Conservation (phyloP, 169 alveolate genomes). For the Besnoitia besnoiti region DNA sequence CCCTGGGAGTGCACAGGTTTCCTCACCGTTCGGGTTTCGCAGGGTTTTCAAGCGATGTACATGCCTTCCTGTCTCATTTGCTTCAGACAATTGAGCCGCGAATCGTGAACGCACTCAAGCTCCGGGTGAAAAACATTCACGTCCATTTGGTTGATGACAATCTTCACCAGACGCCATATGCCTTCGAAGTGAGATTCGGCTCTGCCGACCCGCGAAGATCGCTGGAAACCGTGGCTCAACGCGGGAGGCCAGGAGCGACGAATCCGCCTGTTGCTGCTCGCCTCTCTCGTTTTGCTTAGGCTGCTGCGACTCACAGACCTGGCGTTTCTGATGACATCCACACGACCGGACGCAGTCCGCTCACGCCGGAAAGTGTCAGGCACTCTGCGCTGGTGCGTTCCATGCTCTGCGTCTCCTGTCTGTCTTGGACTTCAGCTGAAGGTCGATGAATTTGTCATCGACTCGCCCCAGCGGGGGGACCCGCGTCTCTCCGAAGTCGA, state of each 20-base stretch:
- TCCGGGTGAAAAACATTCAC: slow-evolving; percentile 78
- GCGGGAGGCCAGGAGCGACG: too few species aligned
- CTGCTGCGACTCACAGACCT: too few species aligned
- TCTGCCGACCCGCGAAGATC: neutral
- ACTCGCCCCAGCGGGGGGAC: slow-evolving; percentile 70
- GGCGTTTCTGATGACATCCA: too few species aligned
- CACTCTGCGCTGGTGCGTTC: neutral
- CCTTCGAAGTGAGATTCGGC: slow-evolving; percentile 73
- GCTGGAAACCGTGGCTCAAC: neutral
- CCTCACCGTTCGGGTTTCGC: neutral
- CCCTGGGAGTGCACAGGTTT: too few species aligned
- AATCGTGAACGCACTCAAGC: slow-evolving; percentile 78
- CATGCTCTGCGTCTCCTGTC: neutral
- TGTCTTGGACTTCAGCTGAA: slow-evolving; percentile 49
- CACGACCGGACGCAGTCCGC: too few species aligned
- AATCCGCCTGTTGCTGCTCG: too few species aligned
- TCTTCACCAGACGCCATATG: slow-evolving; percentile 78
- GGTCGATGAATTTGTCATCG: slow-evolving; percentile 68
- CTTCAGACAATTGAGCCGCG: slow-evolving; percentile 79
- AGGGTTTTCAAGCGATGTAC: neutral
- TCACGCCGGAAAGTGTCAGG: too few species aligned
- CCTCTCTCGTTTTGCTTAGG: too few species aligned
- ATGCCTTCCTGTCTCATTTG: too few species aligned
- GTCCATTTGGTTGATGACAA: slow-evolving; percentile 79
- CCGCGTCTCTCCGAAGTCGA: slow-evolving; percentile 67